Conservation (phyloP, 805 yeast species). For the Zygotorulaspora danielsina region DNA sequence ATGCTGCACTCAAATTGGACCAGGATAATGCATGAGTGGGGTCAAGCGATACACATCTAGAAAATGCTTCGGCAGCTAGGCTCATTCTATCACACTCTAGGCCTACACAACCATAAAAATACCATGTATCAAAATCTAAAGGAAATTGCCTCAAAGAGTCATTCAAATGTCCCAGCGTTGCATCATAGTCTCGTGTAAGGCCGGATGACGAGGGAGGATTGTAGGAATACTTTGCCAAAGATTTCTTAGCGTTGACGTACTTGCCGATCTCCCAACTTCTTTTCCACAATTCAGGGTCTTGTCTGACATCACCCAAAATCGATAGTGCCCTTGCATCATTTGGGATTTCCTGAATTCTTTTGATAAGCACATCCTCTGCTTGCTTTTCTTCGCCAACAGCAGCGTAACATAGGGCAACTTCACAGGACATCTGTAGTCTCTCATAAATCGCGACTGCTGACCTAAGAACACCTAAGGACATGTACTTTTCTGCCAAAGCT, state of each 20-base stretch:
- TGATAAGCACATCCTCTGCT: slow-evolving; percentile 57
- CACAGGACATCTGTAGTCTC: slow-evolving; percentile 68
- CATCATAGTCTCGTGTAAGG: slow-evolving; percentile 44
- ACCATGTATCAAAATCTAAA: slow-evolving; percentile 78
- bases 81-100: slow-evolving; percentile 67
- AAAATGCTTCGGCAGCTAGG: slow-evolving; percentile 85
- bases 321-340: slow-evolving; percentile 79
- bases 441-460: slow-evolving; percentile 89
- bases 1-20: slow-evolving; percentile 86
- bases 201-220: slow-evolving; percentile 58
- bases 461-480: slow-evolving; percentile 77
- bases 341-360: slow-evolving; percentile 53
- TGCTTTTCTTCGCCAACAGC: slow-evolving; percentile 68
- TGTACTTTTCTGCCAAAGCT: slow-evolving; percentile 75
- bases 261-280: slow-evolving; percentile 83
- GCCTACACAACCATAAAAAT: slow-evolving; percentile 86
- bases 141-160: slow-evolving; percentile 75
- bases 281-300: slow-evolving; percentile 72
- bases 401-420: slow-evolving; percentile 87
- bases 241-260: slow-evolving; percentile 79
- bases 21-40: slow-evolving; percentile 78
- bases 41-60: slow-evolving; percentile 82
- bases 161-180: slow-evolving; percentile 62
- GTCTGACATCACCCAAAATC: slow-evolving; percentile 78
- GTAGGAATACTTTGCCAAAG: slow-evolving; percentile 70